Base-by-base conservation (phyloP, 805 yeast species). In the Spathaspora passalidarum region DNA sequence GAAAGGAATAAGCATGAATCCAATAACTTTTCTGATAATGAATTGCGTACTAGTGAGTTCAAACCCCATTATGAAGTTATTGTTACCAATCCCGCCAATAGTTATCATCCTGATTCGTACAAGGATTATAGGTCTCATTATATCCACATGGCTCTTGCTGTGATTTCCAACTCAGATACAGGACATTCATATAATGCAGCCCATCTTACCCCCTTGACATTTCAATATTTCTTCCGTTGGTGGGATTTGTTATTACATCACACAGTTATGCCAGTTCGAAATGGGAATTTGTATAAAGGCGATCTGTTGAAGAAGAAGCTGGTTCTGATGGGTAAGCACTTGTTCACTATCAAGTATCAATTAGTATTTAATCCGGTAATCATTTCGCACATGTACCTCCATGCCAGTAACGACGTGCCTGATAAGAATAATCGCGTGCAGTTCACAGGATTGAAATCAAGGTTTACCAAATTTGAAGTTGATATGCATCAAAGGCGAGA, bases 91-190 rank as follows among this genome's bases (percentile, higher is more conserved):
- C 92, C 91, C 0, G 80, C 81, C 23, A 55, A 61, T 14, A 65
- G 61, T 0, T 56, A 57, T 2, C 90, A 90, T 66, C 71, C 74
- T 1, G 98, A 92, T 65, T 88, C 97, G 0, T 92, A 84, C 60
- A 66, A 63, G 10, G 89, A 85, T 0, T 94, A 82, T 69, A 69
- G 98, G 59, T 86, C 96, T 51, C 84, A 89, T 45, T 91, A 80
- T 59, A 72, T 92, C 9, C 96, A 89, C 59, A 48, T 72, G 53
- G 70, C 75, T 4, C 55, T 72, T 5, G 57, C 72, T 0, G 76
- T 72, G 5, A 58, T 57, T 7, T 68, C 75, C 1, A 60, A 57
- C 14, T 60, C 73, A 0, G 37, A 52, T 4, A 51, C 53, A 5
- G 69, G 69, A 0, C 60, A 62, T 40, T 56, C 65, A 9, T 59